phyloP scores from a whole-genome alignment of 2,329 filamentous ascomycete species.

The Paraconiothyrium sp. region DNA sequence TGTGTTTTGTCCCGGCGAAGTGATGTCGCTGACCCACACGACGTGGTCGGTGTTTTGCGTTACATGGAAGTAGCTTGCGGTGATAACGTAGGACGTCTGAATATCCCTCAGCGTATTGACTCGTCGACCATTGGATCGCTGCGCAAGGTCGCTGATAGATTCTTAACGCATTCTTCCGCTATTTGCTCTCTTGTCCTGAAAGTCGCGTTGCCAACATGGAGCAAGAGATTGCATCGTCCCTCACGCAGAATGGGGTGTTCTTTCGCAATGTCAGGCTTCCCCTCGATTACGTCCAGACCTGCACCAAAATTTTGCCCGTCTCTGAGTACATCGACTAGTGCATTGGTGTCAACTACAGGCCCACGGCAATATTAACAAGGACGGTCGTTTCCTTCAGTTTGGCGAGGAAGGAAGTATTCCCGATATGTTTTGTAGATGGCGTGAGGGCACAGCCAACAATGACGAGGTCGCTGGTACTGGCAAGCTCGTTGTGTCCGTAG shows the following conservation, averaged over 20 bases:
- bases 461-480: too few species aligned
- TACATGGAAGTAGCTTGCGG: too few species aligned
- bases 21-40: too few species aligned
- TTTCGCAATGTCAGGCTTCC: constrained; percentile 51
- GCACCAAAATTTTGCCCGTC: constrained; percentile 60
- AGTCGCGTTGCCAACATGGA: neutral
- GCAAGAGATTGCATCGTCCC: neutral
- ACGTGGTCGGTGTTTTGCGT: too few species aligned
- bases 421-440: too few species aligned
- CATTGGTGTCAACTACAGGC: constrained; percentile 64
- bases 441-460: too few species aligned
- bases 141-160: neutral
- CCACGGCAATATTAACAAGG: constrained; percentile 56
- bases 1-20: neutral
- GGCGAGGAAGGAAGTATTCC: too few species aligned
- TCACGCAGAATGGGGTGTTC: neutral
- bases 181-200: neutral
- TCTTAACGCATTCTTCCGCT: neutral
- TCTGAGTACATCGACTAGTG: constrained; percentile 61
- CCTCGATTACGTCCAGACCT: constrained; percentile 66
- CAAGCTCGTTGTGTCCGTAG: too few species aligned
- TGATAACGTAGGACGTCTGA: neutral
- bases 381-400: constrained; percentile 57
- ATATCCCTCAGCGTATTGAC: neutral
- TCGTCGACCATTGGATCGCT: neutral